A percentile compares a stretch with the other conserved stretches of the same genome.
These are phyloP conservation scores for Lumnitzera racemosa DNA, from an alignment of 345 rosid genomes.

Conservation along the genomic window DNA sequence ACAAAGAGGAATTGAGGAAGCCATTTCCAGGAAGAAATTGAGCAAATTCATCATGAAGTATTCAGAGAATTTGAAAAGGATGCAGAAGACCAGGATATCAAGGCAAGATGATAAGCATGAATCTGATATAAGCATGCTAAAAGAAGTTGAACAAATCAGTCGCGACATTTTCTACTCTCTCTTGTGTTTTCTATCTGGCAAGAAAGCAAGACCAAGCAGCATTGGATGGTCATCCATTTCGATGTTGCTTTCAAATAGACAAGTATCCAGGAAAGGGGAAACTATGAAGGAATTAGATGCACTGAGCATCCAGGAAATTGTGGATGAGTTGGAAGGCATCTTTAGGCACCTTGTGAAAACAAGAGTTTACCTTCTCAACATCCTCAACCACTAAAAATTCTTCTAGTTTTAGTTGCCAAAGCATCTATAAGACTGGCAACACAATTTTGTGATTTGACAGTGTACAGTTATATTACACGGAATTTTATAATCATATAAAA, in stretches of 20 bases:
- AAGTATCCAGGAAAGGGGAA: too few species aligned
- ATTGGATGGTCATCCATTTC: neutral
- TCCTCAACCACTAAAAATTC: neutral
- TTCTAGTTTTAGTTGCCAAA: too few species aligned
- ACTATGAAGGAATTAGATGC: neutral
- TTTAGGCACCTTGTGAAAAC: neutral
- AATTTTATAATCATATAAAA: too few species aligned
- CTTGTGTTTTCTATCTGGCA: neutral
- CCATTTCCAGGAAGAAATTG: neutral
- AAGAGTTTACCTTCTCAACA: slow-evolving; percentile 1
- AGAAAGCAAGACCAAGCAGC: neutral
- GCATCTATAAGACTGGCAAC: too few species aligned
- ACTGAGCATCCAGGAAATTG: neutral
- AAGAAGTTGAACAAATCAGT: neutral
- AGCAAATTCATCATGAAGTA: neutral
- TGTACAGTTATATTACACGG: too few species aligned
- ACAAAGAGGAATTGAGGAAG: neutral
- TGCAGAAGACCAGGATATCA: neutral
- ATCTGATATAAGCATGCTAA: neutral
- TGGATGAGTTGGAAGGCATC: slow-evolving; percentile 2
- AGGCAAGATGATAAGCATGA: neutral
- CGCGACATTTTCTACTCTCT: slow-evolving; percentile 1
- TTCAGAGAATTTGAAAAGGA: neutral
- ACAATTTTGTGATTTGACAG: too few species aligned
- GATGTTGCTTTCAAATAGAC: too few species aligned